phyloP scores from a whole-genome alignment of 2,329 filamentous ascomycete species.

The Juglanconis sp. region DNA sequence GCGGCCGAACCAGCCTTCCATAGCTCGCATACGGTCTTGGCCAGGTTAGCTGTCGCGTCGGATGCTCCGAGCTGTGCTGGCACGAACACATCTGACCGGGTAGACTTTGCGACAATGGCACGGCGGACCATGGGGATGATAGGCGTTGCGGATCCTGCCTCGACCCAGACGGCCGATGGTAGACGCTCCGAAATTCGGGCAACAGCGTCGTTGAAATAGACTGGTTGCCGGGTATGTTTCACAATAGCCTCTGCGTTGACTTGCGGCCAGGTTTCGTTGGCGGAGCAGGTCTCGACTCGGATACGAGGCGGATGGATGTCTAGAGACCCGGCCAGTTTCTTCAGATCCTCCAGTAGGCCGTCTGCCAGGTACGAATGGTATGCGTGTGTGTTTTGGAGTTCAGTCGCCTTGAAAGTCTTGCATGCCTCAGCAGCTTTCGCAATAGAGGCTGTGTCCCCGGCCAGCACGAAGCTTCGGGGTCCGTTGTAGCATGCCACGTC shows the following conservation, averaged over 20 bases:
- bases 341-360: constrained; percentile 19
- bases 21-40: constrained; percentile 14
- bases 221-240: constrained; percentile 30
- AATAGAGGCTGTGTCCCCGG: constrained; percentile 26
- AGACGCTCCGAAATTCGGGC: constrained; percentile 23
- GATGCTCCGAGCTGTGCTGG: constrained; percentile 9
- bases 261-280: constrained; percentile 3
- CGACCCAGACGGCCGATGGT: constrained; percentile 28
- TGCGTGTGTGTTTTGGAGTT: constrained; percentile 26
- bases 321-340: constrained; percentile 12
- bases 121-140: constrained; percentile 31
- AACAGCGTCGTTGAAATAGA: constrained; percentile 31
- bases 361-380: constrained; percentile 29
- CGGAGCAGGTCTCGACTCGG: constrained; percentile 23
- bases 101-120: constrained; percentile 11
- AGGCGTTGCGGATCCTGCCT: constrained; percentile 32
- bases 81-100: not conserved
- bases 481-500: constrained; percentile 34
- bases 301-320: constrained; percentile 23
- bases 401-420: constrained; percentile 17
- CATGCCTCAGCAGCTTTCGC: constrained; percentile 13
- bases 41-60: not conserved
- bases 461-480: constrained; percentile 28
- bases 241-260: constrained; percentile 20
- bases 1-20: constrained; percentile 20